Conservation (phyloP, 2,329 filamentous ascomycete species). For the Botrytis pseudocinerea region DNA sequence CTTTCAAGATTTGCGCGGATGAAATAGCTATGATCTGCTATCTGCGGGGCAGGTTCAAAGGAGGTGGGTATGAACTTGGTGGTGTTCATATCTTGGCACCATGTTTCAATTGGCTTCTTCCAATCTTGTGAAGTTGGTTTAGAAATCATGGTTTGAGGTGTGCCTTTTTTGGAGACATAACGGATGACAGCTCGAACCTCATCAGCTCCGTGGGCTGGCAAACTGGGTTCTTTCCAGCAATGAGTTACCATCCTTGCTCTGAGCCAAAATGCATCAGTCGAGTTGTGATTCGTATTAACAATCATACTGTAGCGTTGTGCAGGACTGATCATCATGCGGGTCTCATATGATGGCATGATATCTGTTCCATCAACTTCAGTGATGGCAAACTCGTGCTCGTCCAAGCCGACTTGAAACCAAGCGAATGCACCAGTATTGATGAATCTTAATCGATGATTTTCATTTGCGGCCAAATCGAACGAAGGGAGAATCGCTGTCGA, state of each 20-base stretch:
- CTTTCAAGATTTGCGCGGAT: constrained; percentile 61
- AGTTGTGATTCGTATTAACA: constrained; percentile 59
- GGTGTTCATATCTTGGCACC: constrained; percentile 42
- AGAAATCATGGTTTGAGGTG: constrained; percentile 19
- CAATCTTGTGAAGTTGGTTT: constrained; percentile 45
- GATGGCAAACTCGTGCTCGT: constrained; percentile 64
- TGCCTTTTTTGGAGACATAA: constrained; percentile 42
- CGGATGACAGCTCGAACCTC: constrained; percentile 52
- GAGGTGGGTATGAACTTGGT: constrained; percentile 49
- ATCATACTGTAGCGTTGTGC: constrained; percentile 72
- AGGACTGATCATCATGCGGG: constrained; percentile 64
- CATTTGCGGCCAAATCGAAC: constrained; percentile 52
- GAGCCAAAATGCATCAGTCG: constrained; percentile 60
- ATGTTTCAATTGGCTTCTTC: constrained; percentile 43
- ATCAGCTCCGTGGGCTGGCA: constrained; percentile 46
- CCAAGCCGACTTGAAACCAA: constrained; percentile 70
- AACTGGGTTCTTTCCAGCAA: constrained; percentile 56
- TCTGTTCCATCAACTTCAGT: constrained; percentile 72
- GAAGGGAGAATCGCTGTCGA: constrained; percentile 43
- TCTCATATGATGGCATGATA: constrained; percentile 58
- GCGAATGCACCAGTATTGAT: constrained; percentile 72
- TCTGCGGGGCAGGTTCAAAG: constrained; percentile 45
- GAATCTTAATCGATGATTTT: constrained; percentile 65
- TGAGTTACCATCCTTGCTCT: constrained; percentile 61
- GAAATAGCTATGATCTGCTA: constrained; percentile 54